phyloP scores from a whole-genome alignment of 495 filamentous ascomycete species.

The Neurospora cerealis region DNA sequence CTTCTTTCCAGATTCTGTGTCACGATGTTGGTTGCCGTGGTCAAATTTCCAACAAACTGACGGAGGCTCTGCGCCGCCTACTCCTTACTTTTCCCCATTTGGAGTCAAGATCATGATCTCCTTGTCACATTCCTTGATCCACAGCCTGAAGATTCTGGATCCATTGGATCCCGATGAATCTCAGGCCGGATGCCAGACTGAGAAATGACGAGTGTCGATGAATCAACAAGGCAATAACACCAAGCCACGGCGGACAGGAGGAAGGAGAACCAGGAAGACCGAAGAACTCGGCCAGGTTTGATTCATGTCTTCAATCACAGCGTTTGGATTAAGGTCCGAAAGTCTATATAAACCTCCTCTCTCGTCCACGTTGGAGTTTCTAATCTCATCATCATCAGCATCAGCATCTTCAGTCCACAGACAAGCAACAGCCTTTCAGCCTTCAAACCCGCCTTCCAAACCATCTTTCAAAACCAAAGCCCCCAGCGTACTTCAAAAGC shows the following conservation, averaged over 20 bases:
- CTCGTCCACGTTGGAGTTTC: background rate
- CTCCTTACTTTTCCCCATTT: background rate
- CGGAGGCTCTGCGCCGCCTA: background rate
- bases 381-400: slow-evolving; percentile 6
- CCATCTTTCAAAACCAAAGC: background rate
- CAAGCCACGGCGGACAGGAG: background rate
- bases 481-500: background rate
- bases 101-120: background rate
- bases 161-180: background rate
- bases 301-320: background rate
- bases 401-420: slow-evolving; percentile 2
- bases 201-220: background rate
- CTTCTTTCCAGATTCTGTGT: background rate
- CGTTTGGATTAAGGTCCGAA: background rate
- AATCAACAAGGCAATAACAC: background rate
- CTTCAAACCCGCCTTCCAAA: background rate
- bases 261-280: background rate
- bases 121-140: background rate
- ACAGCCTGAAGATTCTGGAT: background rate
- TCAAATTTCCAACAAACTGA: background rate
- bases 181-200: background rate
- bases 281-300: background rate
- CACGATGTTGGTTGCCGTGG: background rate
- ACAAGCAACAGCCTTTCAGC: background rate
- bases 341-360: slow-evolving; percentile 5